These are phyloP conservation scores for Leishmania guyanensis DNA, from an alignment of 208 protist genomes.

Conservation along the genomic window DNA sequence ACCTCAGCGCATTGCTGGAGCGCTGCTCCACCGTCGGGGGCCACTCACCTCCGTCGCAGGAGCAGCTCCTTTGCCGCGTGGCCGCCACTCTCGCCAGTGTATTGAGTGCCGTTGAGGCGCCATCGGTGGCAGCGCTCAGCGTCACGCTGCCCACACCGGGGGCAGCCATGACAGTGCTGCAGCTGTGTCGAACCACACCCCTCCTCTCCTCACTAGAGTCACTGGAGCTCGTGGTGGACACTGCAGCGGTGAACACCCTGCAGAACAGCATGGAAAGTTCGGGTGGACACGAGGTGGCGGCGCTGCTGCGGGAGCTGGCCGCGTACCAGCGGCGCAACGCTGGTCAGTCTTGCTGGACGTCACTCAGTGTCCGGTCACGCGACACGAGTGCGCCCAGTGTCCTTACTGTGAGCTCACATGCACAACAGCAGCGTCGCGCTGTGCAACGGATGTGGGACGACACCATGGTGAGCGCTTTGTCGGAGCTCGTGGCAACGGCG, in stretches of 20 bases:
- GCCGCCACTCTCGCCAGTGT: slow-evolving; percentile 17
- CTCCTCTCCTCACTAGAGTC: slow-evolving; percentile 30
- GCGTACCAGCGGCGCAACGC: slow-evolving; percentile 4
- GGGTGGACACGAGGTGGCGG: slow-evolving; percentile 12
- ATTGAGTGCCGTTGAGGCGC: not conserved
- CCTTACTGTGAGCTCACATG: not conserved
- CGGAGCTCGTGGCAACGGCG: slow-evolving; percentile 29
- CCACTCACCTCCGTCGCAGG: not conserved
- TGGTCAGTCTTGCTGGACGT: slow-evolving; percentile 1
- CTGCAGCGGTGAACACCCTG: slow-evolving; percentile 5
- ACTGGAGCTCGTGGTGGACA: slow-evolving; percentile 32
- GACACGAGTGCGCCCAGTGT: not conserved
- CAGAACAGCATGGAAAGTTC: slow-evolving; percentile 11
- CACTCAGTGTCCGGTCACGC: not conserved
- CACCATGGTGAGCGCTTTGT: slow-evolving; percentile 23
- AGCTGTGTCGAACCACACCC: slow-evolving; percentile 10
- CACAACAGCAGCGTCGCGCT: slow-evolving; percentile 2
- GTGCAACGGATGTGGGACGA: slow-evolving; percentile 37
- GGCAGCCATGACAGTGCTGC: slow-evolving; percentile 10
- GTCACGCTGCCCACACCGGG: slow-evolving; percentile 22
- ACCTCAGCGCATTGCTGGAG: slow-evolving; percentile 36
- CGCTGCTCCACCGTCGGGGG: slow-evolving; percentile 14
- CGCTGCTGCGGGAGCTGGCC: slow-evolving; percentile 23
- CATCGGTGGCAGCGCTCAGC: slow-evolving; percentile 18
- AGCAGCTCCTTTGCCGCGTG: slow-evolving; percentile 26